Percentiles rank a stretch among this genome's conserved stretches.
Evolutionary conservation across 345 rosid genomes (phyloP).

Genomic region (Garcia nutans): DNA sequence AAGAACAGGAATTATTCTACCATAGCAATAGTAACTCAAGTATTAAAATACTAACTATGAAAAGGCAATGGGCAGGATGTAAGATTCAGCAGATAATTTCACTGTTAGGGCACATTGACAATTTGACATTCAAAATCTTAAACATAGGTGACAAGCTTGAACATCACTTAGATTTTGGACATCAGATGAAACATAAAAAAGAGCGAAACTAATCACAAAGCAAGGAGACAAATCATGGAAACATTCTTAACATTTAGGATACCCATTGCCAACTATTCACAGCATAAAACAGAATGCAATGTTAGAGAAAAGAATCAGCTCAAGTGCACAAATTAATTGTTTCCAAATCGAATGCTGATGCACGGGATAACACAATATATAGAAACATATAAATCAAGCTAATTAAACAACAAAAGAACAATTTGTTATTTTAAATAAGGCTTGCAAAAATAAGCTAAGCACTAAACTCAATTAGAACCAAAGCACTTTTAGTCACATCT

Average conservation of each 20-base stretch:
- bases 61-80: not conserved
- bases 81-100: not conserved
- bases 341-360: not conserved
- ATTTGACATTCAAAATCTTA: not conserved
- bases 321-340: not conserved
- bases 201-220: not conserved
- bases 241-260: not conserved
- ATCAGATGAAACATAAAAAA: not conserved
- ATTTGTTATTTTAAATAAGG: not conserved
- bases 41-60: not conserved
- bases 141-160: not conserved
- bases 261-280: not conserved
- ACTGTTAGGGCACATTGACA: not conserved
- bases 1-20: not conserved
- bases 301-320: not conserved
- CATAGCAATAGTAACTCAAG: not conserved
- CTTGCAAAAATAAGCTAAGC: not conserved
- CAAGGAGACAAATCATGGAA: slow-evolving; percentile 5
- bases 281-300: not conserved
- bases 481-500: not conserved
- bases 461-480: not conserved
- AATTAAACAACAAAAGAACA: not conserved
- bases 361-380: not conserved
- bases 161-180: not conserved
- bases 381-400: not conserved